Conservation (phyloP, 768 basidiomycete genomes). For the Mycena vulgaris region DNA sequence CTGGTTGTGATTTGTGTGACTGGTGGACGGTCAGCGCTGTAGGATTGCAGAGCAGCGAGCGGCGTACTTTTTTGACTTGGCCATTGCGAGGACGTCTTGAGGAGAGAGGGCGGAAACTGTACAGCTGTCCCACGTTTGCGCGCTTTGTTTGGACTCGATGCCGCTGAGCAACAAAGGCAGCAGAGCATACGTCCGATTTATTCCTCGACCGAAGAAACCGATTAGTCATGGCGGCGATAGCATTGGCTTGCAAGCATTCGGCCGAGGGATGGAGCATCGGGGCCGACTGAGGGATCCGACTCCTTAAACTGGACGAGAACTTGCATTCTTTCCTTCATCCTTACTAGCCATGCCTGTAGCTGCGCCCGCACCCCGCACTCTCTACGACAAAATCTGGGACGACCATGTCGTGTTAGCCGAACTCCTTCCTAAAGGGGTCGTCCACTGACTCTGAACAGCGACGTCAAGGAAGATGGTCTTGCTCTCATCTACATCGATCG, state of each 20-base stretch:
- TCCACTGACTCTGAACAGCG: constrained; percentile 58
- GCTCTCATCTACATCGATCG: constrained; percentile 89
- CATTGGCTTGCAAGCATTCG: too few relatives aligned
- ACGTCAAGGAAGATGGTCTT: constrained; percentile 81
- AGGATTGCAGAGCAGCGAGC: not conserved
- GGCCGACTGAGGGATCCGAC: too few relatives aligned
- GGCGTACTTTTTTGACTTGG: constrained; percentile 97
- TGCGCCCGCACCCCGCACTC: constrained; percentile 77
- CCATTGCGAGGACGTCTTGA: constrained; percentile 64
- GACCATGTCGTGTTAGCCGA: constrained; percentile 90
- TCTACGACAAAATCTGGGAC: constrained; percentile 99
- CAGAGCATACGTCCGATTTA: too few relatives aligned
- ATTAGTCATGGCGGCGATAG: too few relatives aligned
- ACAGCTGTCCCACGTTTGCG: not conserved
- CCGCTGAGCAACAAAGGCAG: too few relatives aligned
- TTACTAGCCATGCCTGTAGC: constrained; percentile 57
- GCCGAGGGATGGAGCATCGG: too few relatives aligned
- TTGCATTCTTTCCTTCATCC: not conserved
- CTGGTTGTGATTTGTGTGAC: constrained; percentile 97
- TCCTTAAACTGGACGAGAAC: too few relatives aligned
- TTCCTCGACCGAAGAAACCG: too few relatives aligned
- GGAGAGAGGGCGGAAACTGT: not conserved
- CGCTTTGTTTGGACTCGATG: not conserved
- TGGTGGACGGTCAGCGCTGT: constrained; percentile 49
- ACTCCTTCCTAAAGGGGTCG: constrained; percentile 20